Conservation (phyloP, 345 rosid species). For the Melaleuca alternifolia region DNA sequence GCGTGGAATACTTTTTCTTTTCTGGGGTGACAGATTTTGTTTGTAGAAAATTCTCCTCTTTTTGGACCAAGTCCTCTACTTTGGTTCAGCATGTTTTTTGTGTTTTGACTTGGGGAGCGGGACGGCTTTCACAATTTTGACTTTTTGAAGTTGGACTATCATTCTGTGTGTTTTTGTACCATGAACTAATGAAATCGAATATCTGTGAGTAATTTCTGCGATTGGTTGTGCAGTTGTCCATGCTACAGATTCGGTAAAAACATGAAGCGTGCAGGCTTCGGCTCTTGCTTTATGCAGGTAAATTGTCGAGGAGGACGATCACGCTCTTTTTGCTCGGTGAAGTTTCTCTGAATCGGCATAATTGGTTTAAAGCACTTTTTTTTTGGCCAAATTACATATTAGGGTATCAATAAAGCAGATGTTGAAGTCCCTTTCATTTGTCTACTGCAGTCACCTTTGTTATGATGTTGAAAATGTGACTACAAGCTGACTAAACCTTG, state of each 20-base stretch:
- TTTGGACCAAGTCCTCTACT: background rate
- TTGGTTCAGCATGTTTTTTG: background rate
- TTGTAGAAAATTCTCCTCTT: background rate
- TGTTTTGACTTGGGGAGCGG: background rate
- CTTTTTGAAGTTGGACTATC: background rate
- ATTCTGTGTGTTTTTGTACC: background rate
- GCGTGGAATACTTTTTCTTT: background rate
- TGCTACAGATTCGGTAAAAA: constrained; percentile 89
- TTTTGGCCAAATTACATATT: background rate
- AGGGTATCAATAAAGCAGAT: background rate
- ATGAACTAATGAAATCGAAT: background rate
- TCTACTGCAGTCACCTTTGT: background rate
- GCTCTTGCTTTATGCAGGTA: constrained; percentile 29
- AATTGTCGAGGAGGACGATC: background rate
- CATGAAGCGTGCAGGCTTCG: constrained; percentile 79
- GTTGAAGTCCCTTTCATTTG: background rate
- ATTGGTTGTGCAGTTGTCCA: background rate
- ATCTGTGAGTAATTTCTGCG: background rate
- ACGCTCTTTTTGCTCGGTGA: background rate
- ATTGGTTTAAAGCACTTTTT: background rate
- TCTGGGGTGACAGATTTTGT: background rate
- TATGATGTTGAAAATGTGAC: background rate
- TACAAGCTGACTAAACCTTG: background rate
- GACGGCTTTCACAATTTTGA: background rate
- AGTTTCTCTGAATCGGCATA: background rate